Base-by-base conservation (phyloP, 176 grass and related monocot genomes). In the Oryza glaberrima region DNA sequence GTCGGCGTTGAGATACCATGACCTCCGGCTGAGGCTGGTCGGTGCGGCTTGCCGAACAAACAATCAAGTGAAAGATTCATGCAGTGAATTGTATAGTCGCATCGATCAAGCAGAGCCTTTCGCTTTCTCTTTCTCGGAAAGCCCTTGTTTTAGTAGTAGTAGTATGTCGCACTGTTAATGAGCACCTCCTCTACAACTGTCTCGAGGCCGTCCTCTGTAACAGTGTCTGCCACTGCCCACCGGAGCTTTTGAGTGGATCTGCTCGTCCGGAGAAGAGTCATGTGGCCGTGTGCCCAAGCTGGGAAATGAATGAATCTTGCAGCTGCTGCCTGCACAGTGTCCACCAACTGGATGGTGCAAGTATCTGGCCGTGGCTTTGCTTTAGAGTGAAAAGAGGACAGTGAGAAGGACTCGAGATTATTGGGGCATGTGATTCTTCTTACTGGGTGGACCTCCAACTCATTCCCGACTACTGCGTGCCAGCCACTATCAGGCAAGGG, bases 391-490 rank as follows among this genome's bases (percentile, higher is more conserved):
- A 46, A 56, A 68, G 80, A 75, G 16, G 69, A 43, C 75, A 51
- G 40, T 60, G 80, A 83, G 49, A 35, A 75, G 65, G 84, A 76
- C 75, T 17, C 3, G 79, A 65, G 79, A 78, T 73, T 75, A 12
- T 84, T 83, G 76, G 76, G 75, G 80, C 80, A 82, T 73, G 78
- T 79, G 84, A 83, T 87, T 84, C 88, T 60, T 48, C 73, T 63
- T 32, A 60, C 36, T 86, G 17, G 64, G 75, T 84, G 85, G 64
- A 80, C 76, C 64, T 87, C 89, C 84, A 87, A 90, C 89, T 87
- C 70, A 76, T 47, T 58, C 69, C 88, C 49, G 69, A 77, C 40
- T 44, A 74, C 75, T 43, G 80, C 84, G 76, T 84, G 85, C 70
- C 70, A 84, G 76, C 80, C 89, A 80, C 81, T 75, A 75, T 25